phyloP scores from a whole-genome alignment of 257 asterid species.

The Lycium barbarum region DNA sequence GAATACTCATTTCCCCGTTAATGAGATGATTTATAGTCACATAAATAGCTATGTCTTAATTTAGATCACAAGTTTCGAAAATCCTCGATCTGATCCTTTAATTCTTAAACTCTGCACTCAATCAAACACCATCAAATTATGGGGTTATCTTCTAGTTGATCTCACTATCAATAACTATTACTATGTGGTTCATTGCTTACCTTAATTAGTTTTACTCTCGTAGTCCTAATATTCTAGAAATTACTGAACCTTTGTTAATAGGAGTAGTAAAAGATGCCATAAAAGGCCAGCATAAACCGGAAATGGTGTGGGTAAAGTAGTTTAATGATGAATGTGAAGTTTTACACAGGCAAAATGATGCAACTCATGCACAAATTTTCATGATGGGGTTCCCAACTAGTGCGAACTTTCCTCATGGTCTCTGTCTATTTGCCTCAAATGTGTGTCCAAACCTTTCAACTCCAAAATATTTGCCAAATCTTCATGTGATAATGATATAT shows the following conservation, averaged over 20 bases:
- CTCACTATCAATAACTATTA: not conserved
- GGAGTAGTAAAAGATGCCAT: not conserved
- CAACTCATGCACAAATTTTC: constrained; percentile 26
- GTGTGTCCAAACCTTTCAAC: constrained; percentile 9
- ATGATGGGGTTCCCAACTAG: constrained; percentile 17
- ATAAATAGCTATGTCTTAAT: no score
- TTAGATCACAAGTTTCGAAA: no score
- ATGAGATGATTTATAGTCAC: no score
- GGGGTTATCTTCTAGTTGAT: not conserved
- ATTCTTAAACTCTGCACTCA: no score
- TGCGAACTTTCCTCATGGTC: constrained; percentile 21
- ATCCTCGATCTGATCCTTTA: no score
- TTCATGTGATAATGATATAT: constrained; percentile 26
- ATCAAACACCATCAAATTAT: no score
- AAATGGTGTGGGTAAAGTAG: not conserved
- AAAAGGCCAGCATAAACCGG: not conserved
- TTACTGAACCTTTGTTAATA: not conserved
- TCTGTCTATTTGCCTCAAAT: constrained; percentile 29
- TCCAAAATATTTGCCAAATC: constrained; percentile 26
- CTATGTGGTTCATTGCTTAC: not conserved
- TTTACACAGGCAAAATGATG: constrained; percentile 26
- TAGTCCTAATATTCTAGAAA: not conserved
- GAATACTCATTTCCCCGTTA: not conserved
- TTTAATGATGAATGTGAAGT: constrained; percentile 3
- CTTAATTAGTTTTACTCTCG: not conserved